Percentiles rank a stretch among this genome's conserved stretches.
phyloP scores from a whole-genome alignment of 768 basidiomycete genomes.

The Naganishia onofrii region DNA sequence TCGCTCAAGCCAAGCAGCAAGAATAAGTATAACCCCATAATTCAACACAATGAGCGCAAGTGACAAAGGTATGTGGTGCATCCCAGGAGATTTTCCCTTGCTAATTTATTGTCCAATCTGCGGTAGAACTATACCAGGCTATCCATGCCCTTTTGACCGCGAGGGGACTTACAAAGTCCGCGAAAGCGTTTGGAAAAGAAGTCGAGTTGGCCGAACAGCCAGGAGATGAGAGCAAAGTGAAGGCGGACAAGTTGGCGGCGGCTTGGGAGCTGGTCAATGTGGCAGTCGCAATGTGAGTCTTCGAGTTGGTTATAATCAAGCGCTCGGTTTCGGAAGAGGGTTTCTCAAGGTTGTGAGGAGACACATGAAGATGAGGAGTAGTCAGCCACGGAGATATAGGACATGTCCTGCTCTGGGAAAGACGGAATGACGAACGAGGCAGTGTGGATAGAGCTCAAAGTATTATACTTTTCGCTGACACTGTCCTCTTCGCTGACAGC shows the following conservation, averaged over 20 bases:
- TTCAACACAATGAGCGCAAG: background rate
- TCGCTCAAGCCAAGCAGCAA: too few relatives aligned
- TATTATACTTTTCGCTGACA: too few relatives aligned
- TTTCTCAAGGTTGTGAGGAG: too few relatives aligned
- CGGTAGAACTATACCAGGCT: constrained; percentile 44
- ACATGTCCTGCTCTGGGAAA: too few relatives aligned
- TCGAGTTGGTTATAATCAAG: background rate
- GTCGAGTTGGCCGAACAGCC: constrained; percentile 30
- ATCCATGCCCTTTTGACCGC: constrained; percentile 45
- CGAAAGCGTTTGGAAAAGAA: constrained; percentile 48
- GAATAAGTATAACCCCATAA: too few relatives aligned
- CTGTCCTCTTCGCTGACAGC: constrained; percentile 1
- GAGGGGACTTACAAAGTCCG: constrained; percentile 43
- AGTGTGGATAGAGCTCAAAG: background rate
- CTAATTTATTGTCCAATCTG: background rate
- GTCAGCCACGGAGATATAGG: too few relatives aligned
- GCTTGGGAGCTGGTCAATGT: constrained; percentile 37
- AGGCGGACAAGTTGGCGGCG: constrained; percentile 25
- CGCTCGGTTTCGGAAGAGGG: too few relatives aligned
- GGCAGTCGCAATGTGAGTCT: constrained; percentile 21
- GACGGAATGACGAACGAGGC: too few relatives aligned
- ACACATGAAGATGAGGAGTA: too few relatives aligned
- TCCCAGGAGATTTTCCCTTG: background rate
- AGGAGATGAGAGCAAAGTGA: constrained; percentile 24
- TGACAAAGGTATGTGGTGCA: background rate